Percentiles rank a stretch among this genome's conserved stretches.
These are phyloP conservation scores for Trametes gibbosa DNA, from an alignment of 768 basidiomycete genomes.

Conservation along the genomic window DNA sequence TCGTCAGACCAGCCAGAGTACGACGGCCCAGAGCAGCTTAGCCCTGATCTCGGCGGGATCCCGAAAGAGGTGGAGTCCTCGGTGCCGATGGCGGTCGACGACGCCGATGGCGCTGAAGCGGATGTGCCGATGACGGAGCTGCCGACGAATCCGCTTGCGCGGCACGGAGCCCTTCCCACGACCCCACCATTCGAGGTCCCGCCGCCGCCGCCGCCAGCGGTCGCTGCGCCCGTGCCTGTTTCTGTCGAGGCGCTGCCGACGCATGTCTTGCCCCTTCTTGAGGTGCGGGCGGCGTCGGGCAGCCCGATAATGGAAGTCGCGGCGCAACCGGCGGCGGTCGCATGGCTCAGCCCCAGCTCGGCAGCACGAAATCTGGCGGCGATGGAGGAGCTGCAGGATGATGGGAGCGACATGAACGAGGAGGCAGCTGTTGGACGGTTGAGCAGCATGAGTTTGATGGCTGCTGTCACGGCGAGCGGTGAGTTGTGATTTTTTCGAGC, in stretches of 20 bases:
- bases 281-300: slow-evolving; percentile 1
- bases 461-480: slow-evolving; percentile 81
- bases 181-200: slow-evolving; percentile 17
- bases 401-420: slow-evolving; percentile 46
- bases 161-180: slow-evolving; percentile 8
- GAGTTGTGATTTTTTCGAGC: slow-evolving; percentile 27
- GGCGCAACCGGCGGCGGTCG: neutral
- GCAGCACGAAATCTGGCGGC: neutral
- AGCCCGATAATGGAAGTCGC: slow-evolving; percentile 5
- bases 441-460: slow-evolving; percentile 92
- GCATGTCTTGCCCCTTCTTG: slow-evolving; percentile 7
- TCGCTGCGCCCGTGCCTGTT: slow-evolving; percentile 1
- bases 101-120: neutral
- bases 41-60: neutral
- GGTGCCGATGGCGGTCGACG: slow-evolving; percentile 6
- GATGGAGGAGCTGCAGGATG: slow-evolving; percentile 32
- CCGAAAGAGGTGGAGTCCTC: neutral
- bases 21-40: neutral
- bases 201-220: slow-evolving; percentile 6
- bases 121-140: neutral
- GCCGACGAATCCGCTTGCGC: neutral
- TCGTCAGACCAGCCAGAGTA: slow-evolving; percentile 2
- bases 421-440: slow-evolving; percentile 84
- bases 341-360: slow-evolving; percentile 6
- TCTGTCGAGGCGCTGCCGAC: slow-evolving; percentile 4